Evolutionary conservation across 306 rosid genomes (phyloP).

Genomic region (Vigna radiata): DNA sequence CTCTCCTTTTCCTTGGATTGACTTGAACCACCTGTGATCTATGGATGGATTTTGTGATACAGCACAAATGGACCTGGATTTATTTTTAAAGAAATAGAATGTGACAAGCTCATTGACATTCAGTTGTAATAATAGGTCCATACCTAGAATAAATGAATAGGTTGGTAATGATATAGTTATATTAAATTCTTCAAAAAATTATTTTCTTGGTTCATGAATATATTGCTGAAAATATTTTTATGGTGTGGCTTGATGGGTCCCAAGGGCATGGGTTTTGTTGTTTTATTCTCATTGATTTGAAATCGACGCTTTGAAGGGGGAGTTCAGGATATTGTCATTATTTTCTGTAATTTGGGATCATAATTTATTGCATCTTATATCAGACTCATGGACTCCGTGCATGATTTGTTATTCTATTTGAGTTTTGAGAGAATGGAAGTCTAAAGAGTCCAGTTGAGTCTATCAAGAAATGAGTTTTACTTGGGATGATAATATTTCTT

Average conservation of each 20-base stretch:
- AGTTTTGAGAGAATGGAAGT: slow-evolving; percentile 10
- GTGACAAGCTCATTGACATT: background rate
- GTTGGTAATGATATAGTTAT: background rate
- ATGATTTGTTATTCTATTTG: background rate
- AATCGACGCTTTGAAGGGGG: background rate
- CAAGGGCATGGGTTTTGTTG: background rate
- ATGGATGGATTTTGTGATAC: background rate
- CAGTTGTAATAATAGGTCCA: background rate
- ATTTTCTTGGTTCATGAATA: slow-evolving; percentile 11
- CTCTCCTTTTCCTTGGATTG: slow-evolving; percentile 4
- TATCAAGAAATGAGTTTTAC: slow-evolving; percentile 13
- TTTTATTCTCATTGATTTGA: background rate
- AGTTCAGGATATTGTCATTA: background rate
- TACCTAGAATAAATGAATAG: background rate
- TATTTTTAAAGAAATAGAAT: background rate
- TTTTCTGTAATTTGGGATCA: background rate
- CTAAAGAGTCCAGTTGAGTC: background rate
- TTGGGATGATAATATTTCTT: slow-evolving; percentile 26
- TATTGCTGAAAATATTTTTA: background rate
- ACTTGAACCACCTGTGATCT: background rate
- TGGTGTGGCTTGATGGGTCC: background rate
- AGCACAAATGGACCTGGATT: background rate
- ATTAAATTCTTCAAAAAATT: background rate
- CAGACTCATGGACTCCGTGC: background rate
- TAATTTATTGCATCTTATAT: background rate